Base-by-base conservation (phyloP, 1,284 basidiomycete species). In the Vanrija humicola region DNA sequence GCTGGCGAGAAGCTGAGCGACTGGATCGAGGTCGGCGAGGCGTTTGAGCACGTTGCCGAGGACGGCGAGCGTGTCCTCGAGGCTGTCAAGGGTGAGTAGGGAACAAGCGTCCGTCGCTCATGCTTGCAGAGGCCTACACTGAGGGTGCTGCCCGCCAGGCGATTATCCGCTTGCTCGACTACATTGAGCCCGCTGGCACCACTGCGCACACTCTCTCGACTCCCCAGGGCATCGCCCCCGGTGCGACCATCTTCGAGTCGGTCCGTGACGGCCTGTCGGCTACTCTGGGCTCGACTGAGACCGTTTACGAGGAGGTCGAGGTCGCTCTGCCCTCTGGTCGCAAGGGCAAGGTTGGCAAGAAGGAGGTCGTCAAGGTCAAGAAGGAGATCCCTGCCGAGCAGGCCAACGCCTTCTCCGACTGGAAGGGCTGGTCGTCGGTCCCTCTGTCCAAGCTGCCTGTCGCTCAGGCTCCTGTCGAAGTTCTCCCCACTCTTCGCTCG, bases 91-190 rank as follows among this genome's bases (percentile, higher is more conserved):
- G 75, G 75, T 77, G 54, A 59, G 71, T 62, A 3, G 18, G 15
- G 34, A 21, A 15, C 21, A 3, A 5, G 18, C 6, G 25, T 3
- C 3, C 3, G 29, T 28, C 19, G 21, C 29, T 52, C 6, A 51
- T 15, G 21, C 26, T 8, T 16, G 12, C 62, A 77, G 81, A 79
- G 63, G 73, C 79, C 10, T 81, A 78, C 69, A 79, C 79, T 46
- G 80, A 81, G 62, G 72, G 76, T 34, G 73, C 78, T 42, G 80
- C 79, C 15, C 73, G 81, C 15, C 73, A 77, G 56, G 75, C 79
- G 39, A 71, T 82, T 39, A 70, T 80, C 45, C 74, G 79, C 29
- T 69, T 81, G 39, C 70, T 79, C 46, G 81, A 82, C 56, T 74
- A 79, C 54, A 71, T 73, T 46, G 69, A 77, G 50, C 74, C 75